phyloP scores from a whole-genome alignment of 2,329 filamentous ascomycete genomes.

The Aureobasidium sp. region DNA sequence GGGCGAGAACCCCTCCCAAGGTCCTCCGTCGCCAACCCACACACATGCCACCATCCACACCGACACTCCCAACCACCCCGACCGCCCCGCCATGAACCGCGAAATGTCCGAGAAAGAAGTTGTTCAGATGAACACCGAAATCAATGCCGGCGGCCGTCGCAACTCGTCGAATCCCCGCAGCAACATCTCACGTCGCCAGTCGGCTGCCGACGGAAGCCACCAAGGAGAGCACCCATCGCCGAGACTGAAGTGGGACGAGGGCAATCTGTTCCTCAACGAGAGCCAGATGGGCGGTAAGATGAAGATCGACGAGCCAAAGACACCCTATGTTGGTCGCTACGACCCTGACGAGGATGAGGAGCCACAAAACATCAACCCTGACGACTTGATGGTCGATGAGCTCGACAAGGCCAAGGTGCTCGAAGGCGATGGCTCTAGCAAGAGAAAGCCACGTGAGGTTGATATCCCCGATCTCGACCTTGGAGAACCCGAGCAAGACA shows the following conservation, averaged over 20 bases:
- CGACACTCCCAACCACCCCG: constrained; percentile 26
- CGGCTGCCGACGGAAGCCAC: constrained; percentile 42
- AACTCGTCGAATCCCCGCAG: constrained; percentile 68
- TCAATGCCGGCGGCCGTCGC: constrained; percentile 83
- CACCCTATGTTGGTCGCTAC: constrained; percentile 88
- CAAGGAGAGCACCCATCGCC: constrained; percentile 56
- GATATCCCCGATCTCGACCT: constrained; percentile 90
- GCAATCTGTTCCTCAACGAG: constrained; percentile 93
- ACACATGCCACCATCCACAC: constrained; percentile 25
- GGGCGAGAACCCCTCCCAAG: constrained; percentile 47
- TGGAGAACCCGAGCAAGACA: constrained; percentile 71
- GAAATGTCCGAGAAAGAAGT: constrained; percentile 73
- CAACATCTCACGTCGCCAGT: constrained; percentile 66
- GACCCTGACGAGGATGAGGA: constrained; percentile 85
- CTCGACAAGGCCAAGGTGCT: constrained; percentile 47
- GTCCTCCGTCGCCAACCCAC: constrained; percentile 41
- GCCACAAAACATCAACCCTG: constrained; percentile 56
- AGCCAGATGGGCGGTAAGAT: constrained; percentile 92
- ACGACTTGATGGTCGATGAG: constrained; percentile 63
- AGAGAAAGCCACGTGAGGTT: constrained; percentile 49
- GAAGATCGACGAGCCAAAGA: constrained; percentile 99
- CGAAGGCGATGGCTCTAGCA: constrained; percentile 26
- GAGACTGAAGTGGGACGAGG: constrained; percentile 96
- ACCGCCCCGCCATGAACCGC: constrained; percentile 39
- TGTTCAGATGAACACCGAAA: constrained; percentile 86